A percentile compares a stretch with the other conserved stretches of the same genome.
Conservation (phyloP, 805 yeast genomes). For the Sugiyamaella smithiae region DNA sequence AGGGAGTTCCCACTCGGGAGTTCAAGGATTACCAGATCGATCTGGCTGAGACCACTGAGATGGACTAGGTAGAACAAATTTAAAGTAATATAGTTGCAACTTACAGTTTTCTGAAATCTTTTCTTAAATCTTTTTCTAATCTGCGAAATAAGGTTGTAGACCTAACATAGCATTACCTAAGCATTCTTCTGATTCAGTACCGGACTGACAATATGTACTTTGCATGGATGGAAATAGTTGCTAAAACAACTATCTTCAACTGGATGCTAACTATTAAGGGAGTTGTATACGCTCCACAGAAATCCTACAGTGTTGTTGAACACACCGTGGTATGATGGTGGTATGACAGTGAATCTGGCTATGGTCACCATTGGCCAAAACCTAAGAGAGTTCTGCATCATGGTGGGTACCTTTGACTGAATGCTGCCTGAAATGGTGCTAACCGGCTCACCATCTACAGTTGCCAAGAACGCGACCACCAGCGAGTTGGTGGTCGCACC, state of each 20-base stretch:
- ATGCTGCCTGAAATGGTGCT: constrained; percentile 1
- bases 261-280: neutral
- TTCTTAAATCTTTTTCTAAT: no score
- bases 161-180: no score
- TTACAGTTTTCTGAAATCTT: neutral
- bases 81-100: neutral
- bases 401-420: constrained; percentile 10
- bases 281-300: constrained; percentile 12
- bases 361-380: constrained; percentile 16
- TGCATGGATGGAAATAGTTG: no score
- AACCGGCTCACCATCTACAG: constrained; percentile 9
- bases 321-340: constrained; percentile 7
- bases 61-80: neutral
- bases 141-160: no score
- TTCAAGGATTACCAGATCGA: constrained; percentile 20
- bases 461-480: constrained; percentile 6
- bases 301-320: constrained; percentile 14
- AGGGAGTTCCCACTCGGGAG: constrained; percentile 30
- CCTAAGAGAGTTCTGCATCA: constrained; percentile 14
- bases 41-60: constrained; percentile 10
- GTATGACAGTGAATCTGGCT: constrained; percentile 10
- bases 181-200: no score
- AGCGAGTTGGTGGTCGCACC: constrained; percentile 11
- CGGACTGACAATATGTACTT: no score
- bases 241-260: no score